Conservation (phyloP, 768 basidiomycete genomes). For the Auriscalpium vulgare region DNA sequence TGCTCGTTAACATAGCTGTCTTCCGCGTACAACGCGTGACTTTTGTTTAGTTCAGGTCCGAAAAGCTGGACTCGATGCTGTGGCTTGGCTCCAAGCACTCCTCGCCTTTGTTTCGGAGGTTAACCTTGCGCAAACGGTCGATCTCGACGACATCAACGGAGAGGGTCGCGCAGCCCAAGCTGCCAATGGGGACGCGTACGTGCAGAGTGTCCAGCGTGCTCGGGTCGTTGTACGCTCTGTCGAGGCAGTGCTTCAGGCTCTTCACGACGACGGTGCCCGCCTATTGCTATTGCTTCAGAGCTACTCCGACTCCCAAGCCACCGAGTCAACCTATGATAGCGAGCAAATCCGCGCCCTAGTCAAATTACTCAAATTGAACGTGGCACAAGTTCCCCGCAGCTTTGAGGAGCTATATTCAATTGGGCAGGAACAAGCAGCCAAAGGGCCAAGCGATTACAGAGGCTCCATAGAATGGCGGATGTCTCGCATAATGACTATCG, state of each 20-base stretch:
- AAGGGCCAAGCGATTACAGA: slow-evolving; percentile 62
- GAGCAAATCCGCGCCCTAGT: slow-evolving; percentile 31
- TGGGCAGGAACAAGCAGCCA: slow-evolving; percentile 64
- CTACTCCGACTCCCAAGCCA: slow-evolving; percentile 8
- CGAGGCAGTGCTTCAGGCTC: slow-evolving; percentile 61
- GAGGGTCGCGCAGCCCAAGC: slow-evolving; percentile 40
- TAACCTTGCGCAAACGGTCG: slow-evolving; percentile 74
- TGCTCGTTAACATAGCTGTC: neutral
- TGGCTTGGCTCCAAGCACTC: slow-evolving; percentile 51
- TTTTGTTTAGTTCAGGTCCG: slow-evolving; percentile 20
- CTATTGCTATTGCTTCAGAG: slow-evolving; percentile 54
- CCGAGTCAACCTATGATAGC: neutral
- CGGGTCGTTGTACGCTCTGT: slow-evolving; percentile 58
- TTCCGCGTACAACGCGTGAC: neutral
- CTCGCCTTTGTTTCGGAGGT: slow-evolving; percentile 57
- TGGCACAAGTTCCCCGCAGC: slow-evolving; percentile 46
- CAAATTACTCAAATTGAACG: slow-evolving; percentile 47
- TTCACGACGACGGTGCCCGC: slow-evolving; percentile 63
- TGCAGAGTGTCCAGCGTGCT: slow-evolving; percentile 61
- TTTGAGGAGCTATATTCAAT: slow-evolving; percentile 54
- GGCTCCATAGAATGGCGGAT: slow-evolving; percentile 73
- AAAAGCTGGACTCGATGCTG: slow-evolving; percentile 37
- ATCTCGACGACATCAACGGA: slow-evolving; percentile 83
- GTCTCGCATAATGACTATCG: slow-evolving; percentile 59
- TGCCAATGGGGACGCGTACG: slow-evolving; percentile 43